A percentile compares a stretch with the other conserved stretches of the same genome.
Conservation (phyloP, 2,329 filamentous ascomycete species). For the Aureobasidium lini region DNA sequence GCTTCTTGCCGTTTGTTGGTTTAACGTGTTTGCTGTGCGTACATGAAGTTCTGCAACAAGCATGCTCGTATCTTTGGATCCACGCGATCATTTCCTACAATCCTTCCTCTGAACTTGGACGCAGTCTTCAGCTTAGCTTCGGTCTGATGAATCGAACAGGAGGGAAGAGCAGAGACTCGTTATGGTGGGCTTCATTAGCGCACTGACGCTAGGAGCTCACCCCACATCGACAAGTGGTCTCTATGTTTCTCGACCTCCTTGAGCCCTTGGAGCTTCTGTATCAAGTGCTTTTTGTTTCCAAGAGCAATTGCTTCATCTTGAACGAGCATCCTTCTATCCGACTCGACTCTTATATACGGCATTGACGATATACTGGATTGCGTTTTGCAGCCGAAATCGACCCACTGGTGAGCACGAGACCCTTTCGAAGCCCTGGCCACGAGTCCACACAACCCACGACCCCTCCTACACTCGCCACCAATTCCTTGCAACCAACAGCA, state of each 20-base stretch:
- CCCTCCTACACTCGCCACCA: conserved; percentile 4
- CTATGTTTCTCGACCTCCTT: conserved; percentile 10
- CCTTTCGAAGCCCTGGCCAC: neutral
- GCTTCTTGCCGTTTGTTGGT: neutral
- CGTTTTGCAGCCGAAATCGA: neutral
- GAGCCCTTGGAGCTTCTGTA: neutral
- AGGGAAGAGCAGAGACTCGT: neutral
- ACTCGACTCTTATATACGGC: neutral
- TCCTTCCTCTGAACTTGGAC: too few relatives aligned
- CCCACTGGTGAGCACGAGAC: conserved; percentile 13
- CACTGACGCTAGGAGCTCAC: conserved; percentile 10
- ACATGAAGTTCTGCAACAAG: neutral
- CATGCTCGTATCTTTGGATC: too few relatives aligned
- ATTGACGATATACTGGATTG: neutral
- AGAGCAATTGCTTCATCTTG: neutral
- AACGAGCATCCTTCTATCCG: neutral
- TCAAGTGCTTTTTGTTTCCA: neutral
- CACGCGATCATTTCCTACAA: too few relatives aligned
- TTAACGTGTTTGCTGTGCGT: neutral
- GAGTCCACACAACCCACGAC: neutral
- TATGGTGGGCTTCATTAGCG: neutral
- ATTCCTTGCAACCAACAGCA: neutral
- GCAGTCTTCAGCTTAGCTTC: too few relatives aligned
- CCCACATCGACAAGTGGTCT: conserved; percentile 11
- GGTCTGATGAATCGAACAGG: neutral